phyloP scores from a whole-genome alignment of 1,139 yeast species.

The Geotrichum fermentans region DNA sequence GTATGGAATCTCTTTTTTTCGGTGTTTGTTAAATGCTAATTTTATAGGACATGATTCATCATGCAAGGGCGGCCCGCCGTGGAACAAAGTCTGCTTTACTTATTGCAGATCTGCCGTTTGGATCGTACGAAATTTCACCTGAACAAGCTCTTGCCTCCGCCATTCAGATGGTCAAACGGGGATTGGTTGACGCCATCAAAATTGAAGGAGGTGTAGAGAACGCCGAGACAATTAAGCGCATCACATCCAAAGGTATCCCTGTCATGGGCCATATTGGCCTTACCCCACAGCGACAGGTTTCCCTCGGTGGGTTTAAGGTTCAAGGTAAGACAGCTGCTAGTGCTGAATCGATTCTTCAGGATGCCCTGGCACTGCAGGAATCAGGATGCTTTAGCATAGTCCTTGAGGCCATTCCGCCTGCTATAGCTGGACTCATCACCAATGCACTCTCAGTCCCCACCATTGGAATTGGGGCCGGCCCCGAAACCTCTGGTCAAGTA shows the following conservation, averaged over 20 bases:
- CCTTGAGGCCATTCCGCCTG: conserved; percentile 80
- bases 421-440: conserved; percentile 65
- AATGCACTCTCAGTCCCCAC: conserved; percentile 62
- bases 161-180: conserved; percentile 53
- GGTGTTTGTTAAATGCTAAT: conserved; percentile 4
- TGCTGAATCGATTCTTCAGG: conserved; percentile 58
- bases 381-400: conserved; percentile 77
- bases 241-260: conserved; percentile 71
- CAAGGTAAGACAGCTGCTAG: conserved; percentile 62
- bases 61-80: conserved; percentile 68
- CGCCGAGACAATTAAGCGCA: conserved; percentile 45
- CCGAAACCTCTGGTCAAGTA: conserved; percentile 79
- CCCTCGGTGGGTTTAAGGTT: conserved; percentile 80
- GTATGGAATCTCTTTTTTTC: neutral
- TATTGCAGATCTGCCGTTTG: conserved; percentile 89
- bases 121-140: conserved; percentile 65
- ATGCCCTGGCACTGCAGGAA: conserved; percentile 64
- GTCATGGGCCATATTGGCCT: conserved; percentile 90
- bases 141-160: conserved; percentile 65
- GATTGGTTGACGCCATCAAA: conserved; percentile 73
- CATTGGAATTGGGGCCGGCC: conserved; percentile 95
- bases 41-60: conserved; percentile 57
- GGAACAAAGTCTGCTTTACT: conserved; percentile 63
- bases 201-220: conserved; percentile 77
- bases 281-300: conserved; percentile 80